phyloP scores from a whole-genome alignment of 2,329 filamentous ascomycete genomes.

The Aspergillus sp. region DNA sequence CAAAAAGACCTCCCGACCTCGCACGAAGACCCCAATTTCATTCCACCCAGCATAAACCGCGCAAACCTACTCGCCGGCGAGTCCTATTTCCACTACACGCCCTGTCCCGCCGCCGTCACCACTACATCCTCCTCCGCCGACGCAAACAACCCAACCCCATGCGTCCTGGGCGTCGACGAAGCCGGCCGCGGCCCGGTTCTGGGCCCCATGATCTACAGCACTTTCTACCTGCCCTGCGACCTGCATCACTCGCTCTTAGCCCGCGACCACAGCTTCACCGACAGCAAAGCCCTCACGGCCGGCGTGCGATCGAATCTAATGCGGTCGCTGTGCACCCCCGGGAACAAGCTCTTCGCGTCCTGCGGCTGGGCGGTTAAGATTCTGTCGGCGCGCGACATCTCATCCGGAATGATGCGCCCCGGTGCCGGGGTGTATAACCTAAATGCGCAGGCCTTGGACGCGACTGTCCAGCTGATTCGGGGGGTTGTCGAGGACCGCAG shows the following conservation, averaged over 20 bases:
- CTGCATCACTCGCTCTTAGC: slow-evolving; percentile 64
- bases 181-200: slow-evolving; percentile 90
- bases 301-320: slow-evolving; percentile 65
- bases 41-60: slow-evolving; percentile 60
- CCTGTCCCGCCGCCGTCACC: slow-evolving; percentile 54
- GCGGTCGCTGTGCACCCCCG: slow-evolving; percentile 59
- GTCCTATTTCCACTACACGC: slow-evolving; percentile 64
- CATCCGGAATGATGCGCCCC: slow-evolving; percentile 62
- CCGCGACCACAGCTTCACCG: slow-evolving; percentile 75
- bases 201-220: slow-evolving; percentile 59
- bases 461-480: slow-evolving; percentile 72
- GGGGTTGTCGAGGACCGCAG: slow-evolving; percentile 61
- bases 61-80: slow-evolving; percentile 51
- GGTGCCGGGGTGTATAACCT: slow-evolving; percentile 62
- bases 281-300: slow-evolving; percentile 84
- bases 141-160: slow-evolving; percentile 44
- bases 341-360: slow-evolving; percentile 46
- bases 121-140: slow-evolving; percentile 22
- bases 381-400: slow-evolving; percentile 77
- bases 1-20: too few species aligned
- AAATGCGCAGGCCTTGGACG: slow-evolving; percentile 91
- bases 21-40: too few species aligned
- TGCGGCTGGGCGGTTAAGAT: slow-evolving; percentile 79
- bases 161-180: slow-evolving; percentile 84
- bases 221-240: slow-evolving; percentile 62